Evolutionary conservation across 2,329 filamentous ascomycete genomes (phyloP).

Genomic region (Apiospora malaysiana): DNA sequence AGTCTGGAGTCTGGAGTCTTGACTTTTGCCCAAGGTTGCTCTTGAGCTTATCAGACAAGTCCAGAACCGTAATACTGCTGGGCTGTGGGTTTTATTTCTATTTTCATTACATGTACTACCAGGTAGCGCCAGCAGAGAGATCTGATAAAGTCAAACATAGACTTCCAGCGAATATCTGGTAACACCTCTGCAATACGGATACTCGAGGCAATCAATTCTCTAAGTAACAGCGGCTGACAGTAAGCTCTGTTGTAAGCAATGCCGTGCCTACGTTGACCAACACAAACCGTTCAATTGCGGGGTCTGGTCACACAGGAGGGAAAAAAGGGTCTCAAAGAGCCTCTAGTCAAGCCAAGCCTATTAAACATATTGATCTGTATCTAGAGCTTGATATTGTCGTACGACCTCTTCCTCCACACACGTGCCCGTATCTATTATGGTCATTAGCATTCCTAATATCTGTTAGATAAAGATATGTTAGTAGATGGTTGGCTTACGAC

Average conservation of each 20-base stretch:
- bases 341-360: not conserved
- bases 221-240: not conserved
- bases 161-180: not conserved
- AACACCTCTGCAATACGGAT: not conserved
- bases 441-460: slow-evolving; percentile 9
- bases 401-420: not conserved
- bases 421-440: not conserved
- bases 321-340: slow-evolving; percentile 15
- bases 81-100: too few species aligned
- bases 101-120: too few species aligned
- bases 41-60: slow-evolving; percentile 6
- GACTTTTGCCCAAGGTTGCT: not conserved
- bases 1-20: not conserved
- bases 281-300: not conserved
- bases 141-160: not conserved
- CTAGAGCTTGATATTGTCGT: slow-evolving; percentile 8
- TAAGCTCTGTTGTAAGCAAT: not conserved
- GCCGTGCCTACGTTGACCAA: too few species aligned
- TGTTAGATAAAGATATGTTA: not conserved
- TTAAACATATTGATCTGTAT: slow-evolving; percentile 8
- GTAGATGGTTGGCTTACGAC: not conserved
- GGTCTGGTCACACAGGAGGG: not conserved
- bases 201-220: not conserved
- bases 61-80: not conserved
- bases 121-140: not conserved